A percentile compares a stretch with the other conserved stretches of the same genome.
These are phyloP conservation scores for Hibiscus trionum DNA, from an alignment of 345 rosid species.

Conservation along the genomic window DNA sequence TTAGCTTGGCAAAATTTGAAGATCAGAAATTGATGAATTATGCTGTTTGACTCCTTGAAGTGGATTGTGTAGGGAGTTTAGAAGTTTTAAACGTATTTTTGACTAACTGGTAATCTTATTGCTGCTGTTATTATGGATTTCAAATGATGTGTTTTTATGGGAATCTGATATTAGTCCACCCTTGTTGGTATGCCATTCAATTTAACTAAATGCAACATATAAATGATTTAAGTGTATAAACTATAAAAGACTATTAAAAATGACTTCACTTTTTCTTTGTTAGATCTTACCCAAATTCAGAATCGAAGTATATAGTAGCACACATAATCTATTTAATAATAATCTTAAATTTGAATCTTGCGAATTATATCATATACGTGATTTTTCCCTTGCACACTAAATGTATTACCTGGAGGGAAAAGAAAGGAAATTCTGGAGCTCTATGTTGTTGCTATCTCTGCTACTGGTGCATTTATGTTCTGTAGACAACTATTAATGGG, in stretches of 20 bases:
- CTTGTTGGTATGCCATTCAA: background rate
- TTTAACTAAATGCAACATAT: background rate
- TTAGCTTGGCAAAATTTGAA: background rate
- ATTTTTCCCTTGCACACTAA: background rate
- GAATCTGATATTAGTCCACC: background rate
- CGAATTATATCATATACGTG: background rate
- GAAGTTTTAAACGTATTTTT: background rate
- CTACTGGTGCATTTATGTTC: background rate
- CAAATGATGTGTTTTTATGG: background rate
- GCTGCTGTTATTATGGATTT: background rate
- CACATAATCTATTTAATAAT: background rate
- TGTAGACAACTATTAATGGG: background rate
- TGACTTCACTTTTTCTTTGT: background rate
- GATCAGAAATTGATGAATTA: background rate
- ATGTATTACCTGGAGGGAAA: too few relatives aligned
- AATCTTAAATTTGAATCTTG: background rate
- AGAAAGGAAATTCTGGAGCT: too few relatives aligned
- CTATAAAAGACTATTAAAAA: background rate
- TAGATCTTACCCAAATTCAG: background rate
- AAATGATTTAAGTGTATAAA: background rate
- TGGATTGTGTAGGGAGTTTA: background rate
- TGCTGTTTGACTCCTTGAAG: background rate
- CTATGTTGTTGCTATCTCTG: background rate
- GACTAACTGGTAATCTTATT: too few relatives aligned
- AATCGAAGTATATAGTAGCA: background rate